Conservation (phyloP, 2,329 filamentous ascomycete genomes). For the Colletotrichum phormii region DNA sequence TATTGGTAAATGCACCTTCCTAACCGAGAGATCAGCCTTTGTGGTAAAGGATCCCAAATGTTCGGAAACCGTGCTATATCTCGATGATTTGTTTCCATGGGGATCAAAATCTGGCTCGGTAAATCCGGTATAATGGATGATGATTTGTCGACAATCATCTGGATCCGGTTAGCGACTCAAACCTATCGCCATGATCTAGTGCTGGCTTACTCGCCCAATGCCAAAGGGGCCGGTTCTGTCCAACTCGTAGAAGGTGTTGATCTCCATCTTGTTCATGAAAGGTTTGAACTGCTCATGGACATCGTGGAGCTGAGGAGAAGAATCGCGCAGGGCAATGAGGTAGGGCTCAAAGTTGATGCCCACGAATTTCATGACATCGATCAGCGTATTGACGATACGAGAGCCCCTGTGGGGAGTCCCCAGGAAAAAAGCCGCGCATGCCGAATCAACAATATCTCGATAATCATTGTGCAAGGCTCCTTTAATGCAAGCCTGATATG, state of each 20-base stretch:
- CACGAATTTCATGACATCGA: too few species aligned
- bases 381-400: neutral
- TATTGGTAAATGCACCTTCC: neutral
- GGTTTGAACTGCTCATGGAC: neutral
- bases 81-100: neutral
- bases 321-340: neutral
- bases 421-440: neutral
- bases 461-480: neutral
- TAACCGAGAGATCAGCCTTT: neutral
- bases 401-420: neutral
- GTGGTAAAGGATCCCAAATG: neutral
- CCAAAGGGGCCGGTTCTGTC: neutral
- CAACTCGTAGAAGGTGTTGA: neutral
- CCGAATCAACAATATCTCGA: neutral
- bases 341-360: neutral
- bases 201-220: neutral
- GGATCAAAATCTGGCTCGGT: neutral
- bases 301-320: neutral
- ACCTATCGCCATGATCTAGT: neutral
- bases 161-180: neutral
- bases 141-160: neutral
- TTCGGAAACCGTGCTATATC: neutral
- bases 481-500: neutral
- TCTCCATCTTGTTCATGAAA: neutral
- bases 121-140: neutral